Conservation (phyloP, 345 rosid species). For the Linum lewisii region DNA sequence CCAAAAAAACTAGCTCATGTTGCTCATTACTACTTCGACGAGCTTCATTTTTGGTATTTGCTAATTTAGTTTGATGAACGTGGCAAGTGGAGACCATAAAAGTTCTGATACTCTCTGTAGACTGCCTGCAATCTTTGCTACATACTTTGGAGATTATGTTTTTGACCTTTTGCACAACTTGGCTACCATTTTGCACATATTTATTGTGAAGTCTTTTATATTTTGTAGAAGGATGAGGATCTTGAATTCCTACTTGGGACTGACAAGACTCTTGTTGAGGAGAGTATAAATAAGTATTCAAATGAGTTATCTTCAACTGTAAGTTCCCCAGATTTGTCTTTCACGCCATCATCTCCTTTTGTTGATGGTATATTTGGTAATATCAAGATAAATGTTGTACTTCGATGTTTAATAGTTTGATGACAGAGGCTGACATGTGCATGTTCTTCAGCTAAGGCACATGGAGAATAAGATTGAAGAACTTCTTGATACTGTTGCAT, state of each 20-base stretch:
- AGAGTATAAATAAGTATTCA: conserved; percentile 36
- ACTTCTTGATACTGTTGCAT: conserved; percentile 32
- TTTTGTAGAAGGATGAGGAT: conserved; percentile 33
- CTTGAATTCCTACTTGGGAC: conserved; percentile 33
- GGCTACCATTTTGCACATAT: neutral
- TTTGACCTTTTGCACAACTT: neutral
- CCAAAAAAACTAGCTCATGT: too few species aligned
- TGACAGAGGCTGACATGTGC: neutral
- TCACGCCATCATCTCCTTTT: neutral
- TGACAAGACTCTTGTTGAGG: conserved; percentile 25
- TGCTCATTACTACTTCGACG: too few species aligned
- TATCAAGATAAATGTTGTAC: neutral
- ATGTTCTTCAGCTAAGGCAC: conserved; percentile 28
- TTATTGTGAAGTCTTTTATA: neutral
- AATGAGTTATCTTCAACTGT: conserved; percentile 33
- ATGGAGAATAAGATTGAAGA: conserved; percentile 49
- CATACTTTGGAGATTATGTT: neutral
- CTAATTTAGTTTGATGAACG: neutral
- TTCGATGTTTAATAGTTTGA: neutral
- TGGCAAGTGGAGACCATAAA: neutral
- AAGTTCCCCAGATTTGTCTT: conserved; percentile 18
- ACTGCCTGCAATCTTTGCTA: neutral
- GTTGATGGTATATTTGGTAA: neutral
- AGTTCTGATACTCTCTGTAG: neutral
- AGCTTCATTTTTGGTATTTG: neutral